Evolutionary conservation across 768 basidiomycete species (phyloP).

Genomic region (Tulasnella sp.): DNA sequence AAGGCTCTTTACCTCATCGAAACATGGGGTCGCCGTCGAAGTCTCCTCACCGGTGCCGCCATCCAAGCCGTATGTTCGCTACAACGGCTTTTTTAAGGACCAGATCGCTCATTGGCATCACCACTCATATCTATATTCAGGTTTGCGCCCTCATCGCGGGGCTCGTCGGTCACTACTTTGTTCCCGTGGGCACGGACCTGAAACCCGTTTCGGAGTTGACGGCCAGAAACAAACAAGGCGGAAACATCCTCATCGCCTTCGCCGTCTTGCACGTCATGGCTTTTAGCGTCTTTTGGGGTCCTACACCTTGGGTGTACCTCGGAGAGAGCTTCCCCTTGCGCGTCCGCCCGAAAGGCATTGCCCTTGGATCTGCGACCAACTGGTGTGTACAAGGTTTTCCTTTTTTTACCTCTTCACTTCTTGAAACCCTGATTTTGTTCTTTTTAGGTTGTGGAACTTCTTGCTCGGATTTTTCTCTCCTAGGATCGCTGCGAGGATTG

Average conservation of each 20-base stretch:
- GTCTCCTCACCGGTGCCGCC: constrained; percentile 52
- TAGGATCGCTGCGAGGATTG: constrained; percentile 35
- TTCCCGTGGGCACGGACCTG: constrained; percentile 35
- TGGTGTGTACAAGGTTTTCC: constrained; percentile 26
- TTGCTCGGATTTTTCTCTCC: constrained; percentile 54
- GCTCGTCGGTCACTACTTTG: constrained; percentile 58
- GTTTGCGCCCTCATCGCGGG: constrained; percentile 35
- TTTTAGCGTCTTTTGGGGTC: constrained; percentile 67
- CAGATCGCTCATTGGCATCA: too few relatives aligned
- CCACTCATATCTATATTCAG: background rate
- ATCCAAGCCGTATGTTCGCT: constrained; percentile 34
- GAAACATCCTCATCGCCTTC: constrained; percentile 59
- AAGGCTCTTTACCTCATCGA: constrained; percentile 56
- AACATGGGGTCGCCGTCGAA: constrained; percentile 58
- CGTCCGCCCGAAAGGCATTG: constrained; percentile 66
- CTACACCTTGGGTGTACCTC: constrained; percentile 64
- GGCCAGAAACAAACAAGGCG: constrained; percentile 45
- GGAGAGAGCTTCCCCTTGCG: constrained; percentile 75
- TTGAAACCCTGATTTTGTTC: background rate
- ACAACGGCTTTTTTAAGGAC: background rate
- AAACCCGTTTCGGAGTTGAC: constrained; percentile 36
- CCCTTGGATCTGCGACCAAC: constrained; percentile 52
- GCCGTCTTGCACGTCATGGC: constrained; percentile 66
- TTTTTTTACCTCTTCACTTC: background rate
- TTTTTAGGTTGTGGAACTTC: constrained; percentile 57